These are phyloP conservation scores for Cucurbita moschata DNA, from an alignment of 306 rosid genomes.

Conservation along the genomic window DNA sequence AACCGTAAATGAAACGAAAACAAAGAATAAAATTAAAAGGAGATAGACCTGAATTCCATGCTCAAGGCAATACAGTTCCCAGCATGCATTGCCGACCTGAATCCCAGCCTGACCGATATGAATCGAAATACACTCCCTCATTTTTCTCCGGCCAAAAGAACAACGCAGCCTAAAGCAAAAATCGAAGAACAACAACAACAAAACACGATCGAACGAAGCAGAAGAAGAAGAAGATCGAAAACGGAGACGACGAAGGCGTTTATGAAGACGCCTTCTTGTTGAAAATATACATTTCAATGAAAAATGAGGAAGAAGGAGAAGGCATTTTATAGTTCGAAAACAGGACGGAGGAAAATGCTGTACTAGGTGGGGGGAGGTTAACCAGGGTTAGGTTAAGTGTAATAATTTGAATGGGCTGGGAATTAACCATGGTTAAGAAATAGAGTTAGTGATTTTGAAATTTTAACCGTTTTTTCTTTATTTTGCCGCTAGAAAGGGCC, in stretches of 20 bases:
- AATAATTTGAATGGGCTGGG: not conserved
- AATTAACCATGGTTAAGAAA: not conserved
- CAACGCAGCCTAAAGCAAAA: not conserved
- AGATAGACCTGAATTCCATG: slow-evolving; percentile 64
- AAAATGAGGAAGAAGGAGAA: not conserved
- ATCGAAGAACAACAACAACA: not conserved
- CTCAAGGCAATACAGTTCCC: slow-evolving; percentile 95
- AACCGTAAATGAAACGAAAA: not conserved
- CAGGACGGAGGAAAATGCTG: not conserved
- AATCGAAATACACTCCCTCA: slow-evolving; percentile 91
- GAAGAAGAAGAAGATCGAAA: not conserved
- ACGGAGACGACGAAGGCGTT: not conserved
- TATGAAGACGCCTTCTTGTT: slow-evolving; percentile 5
- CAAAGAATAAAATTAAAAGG: too few species aligned
- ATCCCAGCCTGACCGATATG: slow-evolving; percentile 98
- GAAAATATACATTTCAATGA: not conserved
- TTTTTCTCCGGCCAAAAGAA: slow-evolving; percentile 10
- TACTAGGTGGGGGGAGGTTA: not conserved
- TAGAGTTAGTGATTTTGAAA: not conserved
- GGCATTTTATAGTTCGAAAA: not conserved
- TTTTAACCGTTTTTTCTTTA: too few species aligned
- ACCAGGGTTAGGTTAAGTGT: not conserved
- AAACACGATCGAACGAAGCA: not conserved
- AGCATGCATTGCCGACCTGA: slow-evolving; percentile 94
- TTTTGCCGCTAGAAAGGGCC: too few species aligned